phyloP scores from a whole-genome alignment of 1,284 basidiomycete species.

The Ganoderma multipileum region DNA sequence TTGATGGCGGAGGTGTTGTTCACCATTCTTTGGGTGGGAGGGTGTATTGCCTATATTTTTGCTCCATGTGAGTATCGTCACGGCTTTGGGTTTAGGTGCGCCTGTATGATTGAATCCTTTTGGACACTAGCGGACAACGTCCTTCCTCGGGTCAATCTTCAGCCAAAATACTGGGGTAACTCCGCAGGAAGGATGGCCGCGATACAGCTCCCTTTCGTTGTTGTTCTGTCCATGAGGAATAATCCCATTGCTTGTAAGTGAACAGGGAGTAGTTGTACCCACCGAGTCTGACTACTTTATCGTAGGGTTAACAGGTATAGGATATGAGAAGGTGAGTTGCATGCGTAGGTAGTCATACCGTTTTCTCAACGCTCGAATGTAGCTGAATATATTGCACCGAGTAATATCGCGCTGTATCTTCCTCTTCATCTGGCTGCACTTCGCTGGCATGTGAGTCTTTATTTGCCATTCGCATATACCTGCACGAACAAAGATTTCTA shows the following conservation, averaged over 20 bases:
- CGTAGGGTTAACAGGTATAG: slow-evolving; percentile 47
- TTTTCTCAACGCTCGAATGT: not conserved
- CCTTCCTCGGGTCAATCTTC: slow-evolving; percentile 18
- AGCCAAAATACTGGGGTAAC: slow-evolving; percentile 35
- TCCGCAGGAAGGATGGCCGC: slow-evolving; percentile 44
- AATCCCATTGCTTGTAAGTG: slow-evolving; percentile 47
- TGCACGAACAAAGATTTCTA: not conserved
- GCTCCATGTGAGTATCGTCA: slow-evolving; percentile 32
- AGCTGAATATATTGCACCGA: slow-evolving; percentile 40
- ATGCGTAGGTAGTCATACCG: not conserved
- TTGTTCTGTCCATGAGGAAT: slow-evolving; percentile 49
- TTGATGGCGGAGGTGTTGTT: slow-evolving; percentile 34
- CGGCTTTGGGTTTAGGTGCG: slow-evolving; percentile 8
- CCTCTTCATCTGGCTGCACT: slow-evolving; percentile 38
- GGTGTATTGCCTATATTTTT: slow-evolving; percentile 38
- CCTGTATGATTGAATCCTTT: not conserved
- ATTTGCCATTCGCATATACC: not conserved
- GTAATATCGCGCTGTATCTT: slow-evolving; percentile 35
- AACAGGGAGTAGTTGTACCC: not conserved
- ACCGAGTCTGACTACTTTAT: not conserved
- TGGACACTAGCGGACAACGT: not conserved
- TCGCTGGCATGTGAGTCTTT: slow-evolving; percentile 33
- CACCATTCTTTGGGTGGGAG: slow-evolving; percentile 35
- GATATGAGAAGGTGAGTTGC: slow-evolving; percentile 45
- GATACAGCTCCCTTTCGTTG: slow-evolving; percentile 47